Evolutionary conservation across 495 filamentous ascomycete genomes (phyloP), one percentile per base, ranked within the genome.

Genomic region (Peziza echinospora): DNA sequence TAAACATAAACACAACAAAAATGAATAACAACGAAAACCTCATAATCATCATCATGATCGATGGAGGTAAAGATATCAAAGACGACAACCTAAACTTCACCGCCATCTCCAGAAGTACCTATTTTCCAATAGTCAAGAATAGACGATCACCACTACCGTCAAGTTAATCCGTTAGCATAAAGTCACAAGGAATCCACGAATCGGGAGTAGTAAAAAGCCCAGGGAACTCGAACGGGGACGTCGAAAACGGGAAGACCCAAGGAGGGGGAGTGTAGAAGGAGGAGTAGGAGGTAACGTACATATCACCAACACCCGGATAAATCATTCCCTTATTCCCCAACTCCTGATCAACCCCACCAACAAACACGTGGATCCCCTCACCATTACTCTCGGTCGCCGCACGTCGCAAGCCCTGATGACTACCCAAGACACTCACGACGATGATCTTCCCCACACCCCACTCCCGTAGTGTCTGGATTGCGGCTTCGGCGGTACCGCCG

Each of bases 61-160:
- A n/a, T n/a, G n/a, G n/a, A n/a, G n/a, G n/a, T n/a, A n/a, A n/a
- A n/a, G n/a, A n/a, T n/a, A n/a, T n/a, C n/a, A n/a, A n/a, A n/a
- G n/a, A n/a, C n/a, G n/a, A n/a, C n/a, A n/a, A n/a, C n/a, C n/a
- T n/a, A n/a, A n/a, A n/a, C n/a, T n/a, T n/a, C n/a, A n/a, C n/a
- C n/a, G n/a, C n/a, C n/a, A n/a, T n/a, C n/a, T 37, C 30, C 30
- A 37, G 44, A 37, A 10, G 19, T 13, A 46, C 11, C 53, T 72
- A 93, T 63, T 94, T 96, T 23, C 87, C 87, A 64, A 87, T 74
- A 0, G 87, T 92, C 63, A 92, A 71, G 67, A 87, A 96, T 61
- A 96, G 64, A 47, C 87, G 67, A 67, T 96, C 87, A 5, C 87
- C 87, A 50, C 93, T 80, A 70, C 93, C 86, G 8, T 52, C 56